These are phyloP conservation scores for Tetrahymena thermophila DNA, from an alignment of 73 alveolate species.

Conservation along the genomic window DNA sequence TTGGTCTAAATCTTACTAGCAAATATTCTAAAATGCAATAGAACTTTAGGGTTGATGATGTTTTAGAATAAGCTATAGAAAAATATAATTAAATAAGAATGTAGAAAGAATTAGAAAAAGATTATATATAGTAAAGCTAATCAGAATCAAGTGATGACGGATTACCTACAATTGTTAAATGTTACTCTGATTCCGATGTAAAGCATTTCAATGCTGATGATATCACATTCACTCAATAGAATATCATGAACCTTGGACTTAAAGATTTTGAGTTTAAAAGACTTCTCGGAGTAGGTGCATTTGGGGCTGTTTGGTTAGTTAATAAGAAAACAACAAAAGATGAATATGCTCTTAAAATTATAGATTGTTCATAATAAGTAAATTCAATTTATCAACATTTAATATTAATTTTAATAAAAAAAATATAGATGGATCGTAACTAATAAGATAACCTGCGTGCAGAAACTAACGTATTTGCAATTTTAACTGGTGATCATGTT, in stretches of 20 bases:
- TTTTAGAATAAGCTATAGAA: neutral
- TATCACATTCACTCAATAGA: neutral
- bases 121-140: neutral
- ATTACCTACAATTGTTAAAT: neutral
- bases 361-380: conserved; percentile 25
- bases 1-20: neutral
- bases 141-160: neutral
- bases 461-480: conserved; percentile 39
- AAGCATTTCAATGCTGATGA: neutral
- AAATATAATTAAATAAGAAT: neutral
- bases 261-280: conserved; percentile 26
- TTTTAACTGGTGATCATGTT: conserved; percentile 36
- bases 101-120: neutral
- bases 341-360: conserved; percentile 29
- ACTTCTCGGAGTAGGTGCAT: conserved; percentile 37
- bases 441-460: conserved; percentile 22
- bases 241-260: neutral
- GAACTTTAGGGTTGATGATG: neutral
- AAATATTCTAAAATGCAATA: neutral
- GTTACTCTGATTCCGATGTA: neutral
- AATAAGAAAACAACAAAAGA: conserved; percentile 33
- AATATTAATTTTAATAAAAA: neutral
- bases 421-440: neutral
- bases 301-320: conserved; percentile 47
- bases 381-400: neutral